A percentile compares a stretch with the other conserved stretches of the same genome.
Evolutionary conservation across 352 stramenopile species (phyloP).

Genomic region (Phytophthora sp.): DNA sequence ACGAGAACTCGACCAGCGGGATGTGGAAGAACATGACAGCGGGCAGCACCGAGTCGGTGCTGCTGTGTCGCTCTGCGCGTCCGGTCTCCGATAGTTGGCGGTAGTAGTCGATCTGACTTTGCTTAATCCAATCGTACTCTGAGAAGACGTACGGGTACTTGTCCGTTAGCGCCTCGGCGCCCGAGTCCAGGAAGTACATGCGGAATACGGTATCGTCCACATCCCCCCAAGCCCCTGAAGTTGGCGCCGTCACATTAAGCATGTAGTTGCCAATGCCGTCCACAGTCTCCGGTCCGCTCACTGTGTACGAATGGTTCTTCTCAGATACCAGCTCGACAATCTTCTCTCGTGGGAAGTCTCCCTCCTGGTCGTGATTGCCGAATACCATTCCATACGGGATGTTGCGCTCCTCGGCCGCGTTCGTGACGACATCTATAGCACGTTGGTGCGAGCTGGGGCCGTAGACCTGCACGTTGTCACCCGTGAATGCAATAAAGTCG

Average conservation of each 20-base stretch:
- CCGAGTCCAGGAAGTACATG: constrained; percentile 73
- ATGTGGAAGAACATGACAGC: constrained; percentile 79
- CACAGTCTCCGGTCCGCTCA: constrained; percentile 39
- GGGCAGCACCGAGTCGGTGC: constrained; percentile 27
- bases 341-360: constrained; percentile 39
- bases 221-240: constrained; percentile 37
- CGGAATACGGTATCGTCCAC: constrained; percentile 44
- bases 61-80: constrained; percentile 27
- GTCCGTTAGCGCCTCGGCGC: constrained; percentile 29
- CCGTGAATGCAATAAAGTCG: constrained; percentile 64
- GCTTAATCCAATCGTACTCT: constrained; percentile 63
- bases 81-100: constrained; percentile 35
- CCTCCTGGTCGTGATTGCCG: constrained; percentile 68
- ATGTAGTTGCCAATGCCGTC: constrained; percentile 66
- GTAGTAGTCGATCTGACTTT: constrained; percentile 58
- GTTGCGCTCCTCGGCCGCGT: constrained; percentile 40
- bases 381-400: constrained; percentile 68
- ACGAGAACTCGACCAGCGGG: constrained; percentile 54
- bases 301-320: constrained; percentile 51
- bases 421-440: constrained; percentile 47
- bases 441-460: constrained; percentile 32
- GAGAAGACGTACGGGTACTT: constrained; percentile 45
- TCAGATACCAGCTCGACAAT: constrained; percentile 45
- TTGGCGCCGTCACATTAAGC: constrained; percentile 48
- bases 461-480: constrained; percentile 59